Conservation (phyloP, 495 filamentous ascomycete species). For the Letharia columbiana region DNA sequence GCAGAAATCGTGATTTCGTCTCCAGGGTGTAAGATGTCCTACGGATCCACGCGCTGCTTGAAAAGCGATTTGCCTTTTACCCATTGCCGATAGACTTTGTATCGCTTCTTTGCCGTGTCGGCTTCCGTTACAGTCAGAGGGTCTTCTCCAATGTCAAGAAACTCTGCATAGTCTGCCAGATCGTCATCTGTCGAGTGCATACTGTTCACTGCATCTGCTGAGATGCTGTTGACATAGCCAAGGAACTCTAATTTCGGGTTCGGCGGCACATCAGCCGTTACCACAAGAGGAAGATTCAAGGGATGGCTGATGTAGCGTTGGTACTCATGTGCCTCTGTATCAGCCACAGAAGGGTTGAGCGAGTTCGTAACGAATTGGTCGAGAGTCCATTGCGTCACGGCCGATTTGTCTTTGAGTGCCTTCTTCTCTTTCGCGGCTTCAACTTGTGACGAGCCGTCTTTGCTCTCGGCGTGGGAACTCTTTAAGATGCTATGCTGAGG, state of each 20-base stretch:
- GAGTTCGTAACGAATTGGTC: conserved; percentile 73
- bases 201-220: conserved; percentile 29
- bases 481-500: conserved; percentile 42
- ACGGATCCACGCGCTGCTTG: conserved; percentile 72
- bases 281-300: conserved; percentile 77
- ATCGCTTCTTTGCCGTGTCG: conserved; percentile 81
- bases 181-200: conserved; percentile 53
- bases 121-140: conserved; percentile 80
- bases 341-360: conserved; percentile 67
- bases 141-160: conserved; percentile 66
- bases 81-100: conserved; percentile 94
- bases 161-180: conserved; percentile 62
- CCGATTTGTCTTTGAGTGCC: conserved; percentile 48
- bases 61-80: conserved; percentile 85
- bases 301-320: conserved; percentile 86
- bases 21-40: conserved; percentile 7
- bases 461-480: conserved; percentile 20
- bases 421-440: conserved; percentile 23
- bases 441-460: background rate
- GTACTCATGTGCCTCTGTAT: conserved; percentile 75
- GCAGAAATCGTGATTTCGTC: background rate
- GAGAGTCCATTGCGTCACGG: conserved; percentile 74
- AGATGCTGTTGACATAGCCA: conserved; percentile 55
- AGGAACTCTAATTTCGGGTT: conserved; percentile 57
- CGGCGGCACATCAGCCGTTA: conserved; percentile 57